Evolutionary conservation across 129 eudicot genomes (phyloP), one percentile per base, ranked within the genome.

Genomic region (Cynara cardunculus): DNA sequence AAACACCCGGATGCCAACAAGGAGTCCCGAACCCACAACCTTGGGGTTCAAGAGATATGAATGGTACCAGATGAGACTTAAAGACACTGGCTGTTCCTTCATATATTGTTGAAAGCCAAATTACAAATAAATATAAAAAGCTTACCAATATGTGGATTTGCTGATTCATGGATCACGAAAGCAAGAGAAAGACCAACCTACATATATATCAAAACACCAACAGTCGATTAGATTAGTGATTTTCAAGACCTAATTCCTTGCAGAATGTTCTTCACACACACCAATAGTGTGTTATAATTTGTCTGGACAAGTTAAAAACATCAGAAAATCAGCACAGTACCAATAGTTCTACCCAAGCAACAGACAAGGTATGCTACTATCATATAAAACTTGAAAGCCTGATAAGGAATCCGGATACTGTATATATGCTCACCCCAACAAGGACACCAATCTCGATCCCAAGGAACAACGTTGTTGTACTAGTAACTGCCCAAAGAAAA

Each of bases 361-460:
- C 22, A 64, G 27, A 19, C 28, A 64, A 64, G 16, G 25, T 64
- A 64, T 21, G 27, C 26, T n/a, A 18, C 10, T n/a, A 56, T 56
- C 65, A 24, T 16, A 16, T 39, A 35, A 14, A 37, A 73, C 31
- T 73, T 73, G 62, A 53, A 53, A 53, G 64, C 22, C 8, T 18
- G 7, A 53, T 16, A 8, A 53, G 21, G 56, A 16, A 82, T 75
- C 7, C 44, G 21, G 28, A 25, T 65, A 19, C 26, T 32, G 18
- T 53, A 53, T 24, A 32, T 64, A 62, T 49, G 84, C 97, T 87
- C 65, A 91, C 97, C 69, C 97, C 97, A 78, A 91, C 88, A 84
- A 91, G 88, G 86, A 91, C 97, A 61, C 97, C 97, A 32, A 89
- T 88, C 90, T 91, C 97, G 24, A 91, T 89, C 72, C 97, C 92